Conservation (phyloP, 2,329 filamentous ascomycete species). For the Cordyceps javanica region DNA sequence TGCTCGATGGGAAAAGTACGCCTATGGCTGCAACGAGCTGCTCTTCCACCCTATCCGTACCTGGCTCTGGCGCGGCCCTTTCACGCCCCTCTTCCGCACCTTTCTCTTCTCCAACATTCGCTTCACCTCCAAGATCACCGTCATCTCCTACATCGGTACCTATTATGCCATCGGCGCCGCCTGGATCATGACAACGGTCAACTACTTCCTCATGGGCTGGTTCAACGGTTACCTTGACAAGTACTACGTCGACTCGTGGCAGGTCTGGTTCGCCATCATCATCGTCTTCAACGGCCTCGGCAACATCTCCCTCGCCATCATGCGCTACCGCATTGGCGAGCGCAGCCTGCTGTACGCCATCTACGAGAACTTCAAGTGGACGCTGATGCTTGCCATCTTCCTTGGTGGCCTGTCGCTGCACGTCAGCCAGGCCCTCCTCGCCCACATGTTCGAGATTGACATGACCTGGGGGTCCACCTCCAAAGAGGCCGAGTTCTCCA, state of each 20-base stretch:
- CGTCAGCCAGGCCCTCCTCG: constrained; percentile 34
- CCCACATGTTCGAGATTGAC: constrained; percentile 37
- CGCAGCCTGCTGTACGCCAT: constrained; percentile 37
- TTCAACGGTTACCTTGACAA: constrained; percentile 61
- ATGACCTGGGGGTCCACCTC: constrained; percentile 49
- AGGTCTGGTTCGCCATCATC: constrained; percentile 56
- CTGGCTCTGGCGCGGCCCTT: constrained; percentile 57
- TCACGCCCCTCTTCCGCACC: constrained; percentile 57
- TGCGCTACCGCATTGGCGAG: constrained; percentile 56
- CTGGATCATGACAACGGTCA: constrained; percentile 59
- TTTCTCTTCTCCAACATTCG: constrained; percentile 58
- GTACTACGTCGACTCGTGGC: constrained; percentile 62
- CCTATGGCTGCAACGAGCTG: constrained; percentile 65
- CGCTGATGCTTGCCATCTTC: constrained; percentile 45
- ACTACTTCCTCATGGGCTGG: constrained; percentile 69
- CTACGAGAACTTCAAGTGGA: constrained; percentile 52
- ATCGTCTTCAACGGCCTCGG: constrained; percentile 59
- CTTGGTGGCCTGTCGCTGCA: constrained; percentile 39
- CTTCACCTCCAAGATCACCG: constrained; percentile 62
- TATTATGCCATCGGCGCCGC: constrained; percentile 66
- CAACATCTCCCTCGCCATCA: constrained; percentile 53
- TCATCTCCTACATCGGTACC: constrained; percentile 64
- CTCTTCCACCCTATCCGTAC: constrained; percentile 60
- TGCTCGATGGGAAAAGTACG: constrained; percentile 67
- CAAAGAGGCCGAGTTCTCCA: constrained; percentile 55